Percentiles rank a stretch among this genome's conserved stretches.
Conservation (phyloP, 164 flowering plant species). For the Malania oleifera region DNA sequence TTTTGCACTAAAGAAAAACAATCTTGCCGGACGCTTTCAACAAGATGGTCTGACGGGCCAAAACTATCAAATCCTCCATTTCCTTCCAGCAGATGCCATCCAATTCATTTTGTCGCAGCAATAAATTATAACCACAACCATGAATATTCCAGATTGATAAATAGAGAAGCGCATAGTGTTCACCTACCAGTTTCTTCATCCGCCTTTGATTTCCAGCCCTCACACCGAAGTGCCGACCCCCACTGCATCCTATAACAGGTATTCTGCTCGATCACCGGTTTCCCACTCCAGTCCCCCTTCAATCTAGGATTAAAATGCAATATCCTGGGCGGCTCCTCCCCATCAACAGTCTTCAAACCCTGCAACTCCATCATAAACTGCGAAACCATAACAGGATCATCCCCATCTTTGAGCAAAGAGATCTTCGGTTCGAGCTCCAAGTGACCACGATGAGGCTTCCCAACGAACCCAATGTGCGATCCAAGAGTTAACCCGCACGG, state of each 20-base stretch:
- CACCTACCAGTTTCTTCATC: slow-evolving; percentile 85
- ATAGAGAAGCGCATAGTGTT: background rate
- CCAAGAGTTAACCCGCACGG: slow-evolving; percentile 91
- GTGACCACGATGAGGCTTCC: slow-evolving; percentile 65
- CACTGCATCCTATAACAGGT: slow-evolving; percentile 94
- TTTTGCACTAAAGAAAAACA: no score
- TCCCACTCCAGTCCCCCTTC: slow-evolving; percentile 95
- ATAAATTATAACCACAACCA: no score
- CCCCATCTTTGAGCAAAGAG: slow-evolving; percentile 45
- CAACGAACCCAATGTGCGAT: slow-evolving; percentile 78
- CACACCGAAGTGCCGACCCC: slow-evolving; percentile 76
- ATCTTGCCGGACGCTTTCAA: no score
- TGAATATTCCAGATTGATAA: no score
- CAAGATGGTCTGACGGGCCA: no score
- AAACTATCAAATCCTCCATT: no score
- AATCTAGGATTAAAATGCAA: slow-evolving; percentile 94
- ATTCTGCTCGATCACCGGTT: slow-evolving; percentile 88
- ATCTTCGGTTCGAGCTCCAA: slow-evolving; percentile 59
- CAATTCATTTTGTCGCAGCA: no score
- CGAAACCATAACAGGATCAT: slow-evolving; percentile 61
- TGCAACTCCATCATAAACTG: slow-evolving; percentile 91
- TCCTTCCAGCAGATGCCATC: no score
- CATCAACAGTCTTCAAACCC: slow-evolving; percentile 78
- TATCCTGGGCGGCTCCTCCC: slow-evolving; percentile 89
- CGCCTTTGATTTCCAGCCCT: slow-evolving; percentile 74